Base-by-base conservation (phyloP, 108 stramenopile species). In the Ochromonas danica region DNA sequence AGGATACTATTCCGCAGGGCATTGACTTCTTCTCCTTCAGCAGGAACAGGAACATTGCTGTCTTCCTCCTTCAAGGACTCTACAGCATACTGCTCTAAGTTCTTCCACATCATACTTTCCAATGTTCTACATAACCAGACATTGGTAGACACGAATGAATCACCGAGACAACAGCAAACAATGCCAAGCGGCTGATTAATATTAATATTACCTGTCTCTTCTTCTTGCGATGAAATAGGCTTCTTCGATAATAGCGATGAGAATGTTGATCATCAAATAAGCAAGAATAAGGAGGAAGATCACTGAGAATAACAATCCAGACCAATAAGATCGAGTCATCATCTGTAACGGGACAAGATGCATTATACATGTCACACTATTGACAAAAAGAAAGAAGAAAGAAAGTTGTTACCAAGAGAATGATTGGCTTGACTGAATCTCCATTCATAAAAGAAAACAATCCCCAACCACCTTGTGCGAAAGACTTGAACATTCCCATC, bases 301-400 rank as follows among this genome's bases (percentile, higher is more conserved):
- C 17, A 57, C 22, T 17, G 17, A 10, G 51, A 57, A 57, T 17
- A 57, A 17, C 10, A 57, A 22, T 17, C 17, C 10, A 10, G 51
- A 10, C 51, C 51, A 57, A 17, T 17, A 17, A 10, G 51, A 57
- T 22, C 22, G 51, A 17, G 10, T 57, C 17, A 22, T 57, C 51
- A 57, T 57, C 51, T 57, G 51, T 57, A 57, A n/a, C n/a, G n/a
- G n/a, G n/a, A n/a, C n/a, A n/a, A n/a, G 51, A 22, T 57, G 51
- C 22, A 22, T 57, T 10, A 22, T 22, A 57, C 10, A 57, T 57
- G 51, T 57, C 17, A 57, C 51, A 57, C 51, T 22, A 57, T 17
- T 57, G 51, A 57, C 51, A 22, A 22, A 22, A 57, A 57, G 22
- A 57, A 17, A 57, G 22, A 17, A 57, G 51, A 57, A 57, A 57